Conservation (phyloP, 768 basidiomycete species). For the Suillus cothurnatus region DNA sequence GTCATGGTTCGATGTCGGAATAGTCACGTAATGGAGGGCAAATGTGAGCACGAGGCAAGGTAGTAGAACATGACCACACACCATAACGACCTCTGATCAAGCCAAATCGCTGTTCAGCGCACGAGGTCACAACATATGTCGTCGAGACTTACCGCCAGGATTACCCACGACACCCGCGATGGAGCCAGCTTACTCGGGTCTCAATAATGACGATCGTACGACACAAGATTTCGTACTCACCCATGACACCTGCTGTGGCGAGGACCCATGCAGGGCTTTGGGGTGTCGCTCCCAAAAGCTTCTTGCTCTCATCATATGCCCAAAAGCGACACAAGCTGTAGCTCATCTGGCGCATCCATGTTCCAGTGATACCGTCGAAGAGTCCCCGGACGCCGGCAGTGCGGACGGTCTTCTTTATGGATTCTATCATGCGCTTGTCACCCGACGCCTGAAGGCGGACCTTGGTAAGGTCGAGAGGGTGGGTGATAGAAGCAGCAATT, state of each 20-base stretch:
- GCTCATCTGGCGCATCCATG: constrained; percentile 90
- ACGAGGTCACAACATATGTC: background rate
- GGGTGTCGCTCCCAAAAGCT: constrained; percentile 65
- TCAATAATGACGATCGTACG: background rate
- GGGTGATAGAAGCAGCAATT: constrained; percentile 86
- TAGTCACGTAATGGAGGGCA: constrained; percentile 7
- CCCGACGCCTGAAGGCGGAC: constrained; percentile 90
- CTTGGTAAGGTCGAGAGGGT: constrained; percentile 89
- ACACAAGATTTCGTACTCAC: constrained; percentile 43
- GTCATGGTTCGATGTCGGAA: constrained; percentile 8
- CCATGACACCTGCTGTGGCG: constrained; percentile 82
- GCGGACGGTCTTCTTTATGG: constrained; percentile 78
- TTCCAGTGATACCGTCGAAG: constrained; percentile 86
- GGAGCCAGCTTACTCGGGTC: constrained; percentile 59
- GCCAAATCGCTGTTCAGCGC: constrained; percentile 1
- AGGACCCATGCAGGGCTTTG: constrained; percentile 82
- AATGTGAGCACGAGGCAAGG: constrained; percentile 9
- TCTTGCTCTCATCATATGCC: constrained; percentile 92
- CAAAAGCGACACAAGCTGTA: constrained; percentile 93
- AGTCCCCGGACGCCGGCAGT: constrained; percentile 75
- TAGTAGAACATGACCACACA: constrained; percentile 15
- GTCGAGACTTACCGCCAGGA: constrained; percentile 62
- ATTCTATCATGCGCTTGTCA: constrained; percentile 88
- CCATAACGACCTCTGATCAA: constrained; percentile 73
- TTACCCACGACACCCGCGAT: constrained; percentile 90